Conservation (phyloP, 305 asterid species). For the Fraxinus ornus region DNA sequence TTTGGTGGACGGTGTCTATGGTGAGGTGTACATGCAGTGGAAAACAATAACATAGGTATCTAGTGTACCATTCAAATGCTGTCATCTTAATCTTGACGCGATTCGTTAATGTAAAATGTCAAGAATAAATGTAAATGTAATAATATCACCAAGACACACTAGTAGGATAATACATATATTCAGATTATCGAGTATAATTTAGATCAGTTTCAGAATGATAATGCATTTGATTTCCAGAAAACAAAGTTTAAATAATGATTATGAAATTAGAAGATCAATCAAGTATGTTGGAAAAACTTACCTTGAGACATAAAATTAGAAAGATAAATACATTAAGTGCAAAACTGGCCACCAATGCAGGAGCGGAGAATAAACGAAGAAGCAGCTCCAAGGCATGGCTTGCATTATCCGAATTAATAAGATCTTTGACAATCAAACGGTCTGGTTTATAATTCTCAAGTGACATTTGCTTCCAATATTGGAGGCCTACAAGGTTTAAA, state of each 20-base stretch:
- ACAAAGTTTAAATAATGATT: slow-evolving; percentile 1
- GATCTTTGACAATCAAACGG: slow-evolving; percentile 48
- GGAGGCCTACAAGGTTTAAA: slow-evolving; percentile 64
- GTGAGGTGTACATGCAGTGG: background rate
- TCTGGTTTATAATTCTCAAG: slow-evolving; percentile 54
- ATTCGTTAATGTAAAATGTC: background rate
- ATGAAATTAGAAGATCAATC: background rate
- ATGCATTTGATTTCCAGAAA: background rate
- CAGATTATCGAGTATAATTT: background rate
- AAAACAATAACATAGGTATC: background rate
- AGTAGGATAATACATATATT: background rate
- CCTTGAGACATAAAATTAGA: slow-evolving; percentile 68
- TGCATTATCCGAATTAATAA: slow-evolving; percentile 44
- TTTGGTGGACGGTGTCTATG: background rate
- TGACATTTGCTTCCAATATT: slow-evolving; percentile 56
- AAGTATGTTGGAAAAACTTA: slow-evolving; percentile 16
- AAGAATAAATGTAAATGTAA: background rate
- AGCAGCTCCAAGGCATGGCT: slow-evolving; percentile 50
- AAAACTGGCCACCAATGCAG: slow-evolving; percentile 63
- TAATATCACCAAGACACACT: background rate
- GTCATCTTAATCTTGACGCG: background rate
- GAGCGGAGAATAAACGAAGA: slow-evolving; percentile 54
- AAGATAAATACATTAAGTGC: slow-evolving; percentile 49
- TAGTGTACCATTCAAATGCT: background rate
- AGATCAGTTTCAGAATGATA: background rate